Conservation (phyloP, 352 stramenopile species). For the Achlya hypogyna region DNA sequence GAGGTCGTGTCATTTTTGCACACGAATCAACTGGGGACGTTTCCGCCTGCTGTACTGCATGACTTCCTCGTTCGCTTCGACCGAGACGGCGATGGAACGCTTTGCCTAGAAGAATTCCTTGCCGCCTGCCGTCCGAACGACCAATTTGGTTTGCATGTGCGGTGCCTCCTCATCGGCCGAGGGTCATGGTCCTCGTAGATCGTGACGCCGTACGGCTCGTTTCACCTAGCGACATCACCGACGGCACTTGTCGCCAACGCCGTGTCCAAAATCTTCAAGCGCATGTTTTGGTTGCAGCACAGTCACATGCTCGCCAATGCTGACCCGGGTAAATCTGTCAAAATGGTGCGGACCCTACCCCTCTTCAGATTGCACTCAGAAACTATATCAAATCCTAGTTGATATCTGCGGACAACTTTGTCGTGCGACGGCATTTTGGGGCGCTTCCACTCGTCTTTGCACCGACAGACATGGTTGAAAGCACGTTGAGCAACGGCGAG, state of each 20-base stretch:
- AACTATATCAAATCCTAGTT: constrained; percentile 11
- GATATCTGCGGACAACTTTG: constrained; percentile 32
- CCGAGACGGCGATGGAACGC: constrained; percentile 29
- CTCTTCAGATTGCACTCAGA: constrained; percentile 17
- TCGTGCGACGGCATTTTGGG: constrained; percentile 33
- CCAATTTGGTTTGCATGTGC: constrained; percentile 36
- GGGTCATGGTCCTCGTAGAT: background rate
- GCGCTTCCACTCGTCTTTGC: constrained; percentile 24
- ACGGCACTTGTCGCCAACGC: constrained; percentile 26
- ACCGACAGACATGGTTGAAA: constrained; percentile 22
- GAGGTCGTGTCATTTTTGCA: constrained; percentile 33
- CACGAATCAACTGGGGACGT: constrained; percentile 26
- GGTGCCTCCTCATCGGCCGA: too few species aligned
- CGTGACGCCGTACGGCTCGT: constrained; percentile 39
- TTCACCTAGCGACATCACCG: constrained; percentile 28
- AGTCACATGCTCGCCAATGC: constrained; percentile 27
- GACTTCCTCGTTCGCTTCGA: constrained; percentile 44
- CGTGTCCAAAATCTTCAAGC: constrained; percentile 32
- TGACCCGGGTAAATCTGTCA: background rate
- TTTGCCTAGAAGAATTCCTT: constrained; percentile 42
- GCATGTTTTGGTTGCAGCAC: constrained; percentile 52
- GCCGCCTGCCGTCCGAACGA: constrained; percentile 31
- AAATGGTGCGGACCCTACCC: constrained; percentile 9
- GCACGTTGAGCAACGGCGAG: constrained; percentile 31
- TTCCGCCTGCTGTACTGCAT: constrained; percentile 25